Evolutionary conservation across 768 basidiomycete species (phyloP), one percentile per base, ranked within the genome.

Genomic region (Tricholoma hemisulphureum): DNA sequence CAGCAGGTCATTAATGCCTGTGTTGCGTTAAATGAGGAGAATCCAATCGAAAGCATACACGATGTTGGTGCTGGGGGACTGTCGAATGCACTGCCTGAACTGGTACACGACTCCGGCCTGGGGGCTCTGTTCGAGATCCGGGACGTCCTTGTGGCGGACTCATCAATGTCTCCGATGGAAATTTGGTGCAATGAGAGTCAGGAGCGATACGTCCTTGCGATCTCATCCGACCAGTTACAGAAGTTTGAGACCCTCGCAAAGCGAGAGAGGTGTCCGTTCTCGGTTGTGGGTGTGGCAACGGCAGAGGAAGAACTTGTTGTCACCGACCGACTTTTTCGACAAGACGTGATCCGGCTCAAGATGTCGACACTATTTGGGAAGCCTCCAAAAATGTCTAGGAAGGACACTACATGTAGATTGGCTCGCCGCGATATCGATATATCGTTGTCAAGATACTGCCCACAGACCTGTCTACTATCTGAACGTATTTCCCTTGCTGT

Each of bases 111-210:
- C 73, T 91, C 95, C 1, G 83, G 81, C n/a, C 80, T 97, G 5
- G 97, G 97, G 7, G 97, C 93, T 1, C 79, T 69, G 4, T 95
- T 98, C 67, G 97, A 99, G 75, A 95, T 99, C 63, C 80, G 96
- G 20, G 91, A 98, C 65, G 87, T 99, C 6, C 81, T 93, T 23
- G 86, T 97, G 37, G 96, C 93, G 26, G 97, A 98, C 70, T 80
- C 83, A 21, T 89, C 90, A 35, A 93, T 99, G 92, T 95, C 93
- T 4, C 97, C 97, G 0, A 98, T 99, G 96, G 96, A 98, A 75
- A 98, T 98, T 51, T 99, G 97, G 97, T 98, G 97, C 70, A 99
- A 99, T 73, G 97, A 99, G 74, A 90, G 88, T 62, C 97, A 98
- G 76, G 97, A 98, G 67, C 87, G 97, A 35, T 99, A 98, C 69